Base-by-base conservation (phyloP, 345 rosid species). In the Boechera retrofracta region DNA sequence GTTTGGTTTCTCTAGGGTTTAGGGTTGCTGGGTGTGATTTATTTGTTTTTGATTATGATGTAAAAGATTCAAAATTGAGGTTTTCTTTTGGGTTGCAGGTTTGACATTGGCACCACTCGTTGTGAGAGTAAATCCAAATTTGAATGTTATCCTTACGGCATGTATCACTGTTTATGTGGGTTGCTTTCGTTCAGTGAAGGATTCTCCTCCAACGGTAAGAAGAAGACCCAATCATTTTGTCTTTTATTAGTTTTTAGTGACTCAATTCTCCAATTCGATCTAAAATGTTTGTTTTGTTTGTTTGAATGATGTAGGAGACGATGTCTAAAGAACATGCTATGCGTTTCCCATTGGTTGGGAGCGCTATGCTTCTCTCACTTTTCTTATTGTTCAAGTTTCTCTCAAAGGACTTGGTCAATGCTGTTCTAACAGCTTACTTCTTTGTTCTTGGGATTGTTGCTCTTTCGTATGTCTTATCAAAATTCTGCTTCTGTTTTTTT, bases 291-390 rank as follows among this genome's bases (percentile, higher is more conserved):
- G 2, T 13, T 44, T 0, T 58, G 28, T 70, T 77, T 72, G 60
- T 9, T 39, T 39, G 26, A 69, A 69, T 56, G 55, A 69, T 81
- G 80, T 91, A 95, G 99, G 98, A 95, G 83, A 91, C 97, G 1
- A 91, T 95, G 99, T 95, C 98, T 10, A 91, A 87, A 45, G 96
- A 95, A 59, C 99, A 95, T 80, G 99, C 99, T 5, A 95, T 95
- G 99, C 97, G 98, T 73, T 93, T 95, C 79, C 99, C 99, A 1
- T 87, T 95, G 73, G 92, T 95, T 64, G 99, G 99, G 75, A 95
- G 99, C 83, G 98, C 99, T 16, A 87, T 95, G 98, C 83, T 95
- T 82, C 74, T 95, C 51, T 95, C 99, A 6, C 86, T 95, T 75
- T 92, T 95, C 87, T 85, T 95, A 72, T 89, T 95, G 74, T 93